These are phyloP conservation scores for Tripterygium wilfordii DNA, from an alignment of 177 flowering plant species.

Conservation along the genomic window DNA sequence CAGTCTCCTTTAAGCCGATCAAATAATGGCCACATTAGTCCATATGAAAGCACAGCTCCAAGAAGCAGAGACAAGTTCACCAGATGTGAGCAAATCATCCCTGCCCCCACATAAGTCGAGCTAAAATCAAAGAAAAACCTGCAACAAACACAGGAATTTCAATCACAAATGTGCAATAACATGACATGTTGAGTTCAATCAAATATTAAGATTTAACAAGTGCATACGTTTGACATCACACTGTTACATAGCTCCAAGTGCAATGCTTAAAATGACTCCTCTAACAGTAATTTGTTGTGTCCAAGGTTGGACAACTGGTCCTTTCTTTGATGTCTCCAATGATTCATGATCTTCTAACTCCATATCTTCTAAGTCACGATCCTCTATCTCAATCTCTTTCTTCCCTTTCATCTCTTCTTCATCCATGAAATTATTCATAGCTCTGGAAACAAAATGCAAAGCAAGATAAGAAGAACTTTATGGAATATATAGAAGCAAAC, in stretches of 20 bases:
- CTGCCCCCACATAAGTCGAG: constrained; percentile 87
- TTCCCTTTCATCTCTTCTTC: constrained; percentile 16
- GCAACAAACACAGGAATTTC: constrained; percentile 12
- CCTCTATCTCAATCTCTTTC: constrained; percentile 24
- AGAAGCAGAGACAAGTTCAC: constrained; percentile 83
- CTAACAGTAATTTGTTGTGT: constrained; percentile 62
- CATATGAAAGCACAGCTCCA: constrained; percentile 88
- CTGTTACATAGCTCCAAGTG: constrained; percentile 55
- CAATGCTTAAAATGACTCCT: constrained; percentile 52
- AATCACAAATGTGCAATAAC: neutral
- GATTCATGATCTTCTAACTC: neutral
- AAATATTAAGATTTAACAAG: neutral
- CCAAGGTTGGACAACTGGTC: constrained; percentile 54
- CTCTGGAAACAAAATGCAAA: too few relatives aligned
- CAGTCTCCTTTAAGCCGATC: constrained; percentile 62
- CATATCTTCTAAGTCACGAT: too few relatives aligned
- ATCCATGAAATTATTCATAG: constrained; percentile 12
- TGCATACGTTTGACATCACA: constrained; percentile 21
- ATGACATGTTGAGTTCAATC: neutral
- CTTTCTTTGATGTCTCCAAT: constrained; percentile 1
- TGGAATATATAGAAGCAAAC: too few relatives aligned
- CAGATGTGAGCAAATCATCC: constrained; percentile 90
- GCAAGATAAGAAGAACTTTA: too few relatives aligned
- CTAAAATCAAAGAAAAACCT: constrained; percentile 89
- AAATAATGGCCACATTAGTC: constrained; percentile 93